phyloP scores from a whole-genome alignment of 2,329 filamentous ascomycete species.

The Claviceps sorghi region DNA sequence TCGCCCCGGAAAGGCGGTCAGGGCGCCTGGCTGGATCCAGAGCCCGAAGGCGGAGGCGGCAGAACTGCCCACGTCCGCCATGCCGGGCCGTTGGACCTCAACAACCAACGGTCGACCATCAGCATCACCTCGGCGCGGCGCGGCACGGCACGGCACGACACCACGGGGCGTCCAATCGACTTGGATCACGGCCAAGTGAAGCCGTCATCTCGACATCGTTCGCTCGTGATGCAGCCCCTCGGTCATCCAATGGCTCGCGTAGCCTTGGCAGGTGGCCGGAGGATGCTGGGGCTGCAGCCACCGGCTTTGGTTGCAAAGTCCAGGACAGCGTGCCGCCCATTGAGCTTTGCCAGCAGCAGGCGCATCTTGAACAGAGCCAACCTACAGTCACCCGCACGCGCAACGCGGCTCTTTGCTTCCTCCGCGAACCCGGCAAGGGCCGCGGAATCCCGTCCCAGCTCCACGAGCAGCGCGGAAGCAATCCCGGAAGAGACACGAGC shows the following conservation, averaged over 20 bases:
- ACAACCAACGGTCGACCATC: not conserved
- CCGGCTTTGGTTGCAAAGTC: not conserved
- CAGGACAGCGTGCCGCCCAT: not conserved
- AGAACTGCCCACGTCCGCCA: not conserved
- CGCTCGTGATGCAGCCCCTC: constrained; percentile 21
- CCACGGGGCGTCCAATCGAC: not conserved
- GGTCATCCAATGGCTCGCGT: constrained; percentile 18
- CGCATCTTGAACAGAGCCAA: constrained; percentile 3
- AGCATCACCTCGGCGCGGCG: not conserved
- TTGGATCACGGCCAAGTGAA: not conserved
- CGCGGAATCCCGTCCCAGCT: not conserved
- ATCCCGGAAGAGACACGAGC: not conserved
- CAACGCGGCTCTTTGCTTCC: constrained; percentile 15
- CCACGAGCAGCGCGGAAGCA: not conserved
- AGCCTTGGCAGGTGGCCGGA: constrained; percentile 16
- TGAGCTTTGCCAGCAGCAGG: not conserved
- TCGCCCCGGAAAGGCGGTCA: constrained; percentile 7
- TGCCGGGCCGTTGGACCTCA: not conserved
- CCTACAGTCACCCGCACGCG: not conserved
- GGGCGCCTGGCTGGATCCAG: too few species aligned
- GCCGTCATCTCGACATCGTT: not conserved
- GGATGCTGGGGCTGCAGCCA: constrained; percentile 9
- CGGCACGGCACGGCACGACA: too few species aligned
- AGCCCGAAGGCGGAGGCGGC: not conserved
- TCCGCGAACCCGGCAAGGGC: constrained; percentile 9